Conservation (phyloP, 208 protist genomes). For the Naegleria lovaniensis region DNA sequence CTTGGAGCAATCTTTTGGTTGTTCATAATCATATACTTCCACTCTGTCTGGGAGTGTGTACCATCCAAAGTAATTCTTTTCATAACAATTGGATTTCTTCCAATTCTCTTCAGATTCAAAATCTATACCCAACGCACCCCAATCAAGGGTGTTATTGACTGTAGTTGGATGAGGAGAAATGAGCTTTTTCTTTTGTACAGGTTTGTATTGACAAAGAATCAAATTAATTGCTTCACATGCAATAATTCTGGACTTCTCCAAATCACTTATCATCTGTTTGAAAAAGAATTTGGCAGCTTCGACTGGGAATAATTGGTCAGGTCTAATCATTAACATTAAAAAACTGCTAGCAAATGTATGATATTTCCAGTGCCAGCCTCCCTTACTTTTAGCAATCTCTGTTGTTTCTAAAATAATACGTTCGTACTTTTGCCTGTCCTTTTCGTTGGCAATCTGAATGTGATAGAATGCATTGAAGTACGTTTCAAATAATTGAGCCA, state of each 20-base stretch:
- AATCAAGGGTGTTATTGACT: not conserved
- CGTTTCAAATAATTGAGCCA: not conserved
- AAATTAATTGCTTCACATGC: not conserved
- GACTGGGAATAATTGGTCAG: not conserved
- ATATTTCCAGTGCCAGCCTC: conserved; percentile 18
- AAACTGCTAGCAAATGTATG: not conserved
- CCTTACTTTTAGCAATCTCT: not conserved
- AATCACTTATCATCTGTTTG: not conserved
- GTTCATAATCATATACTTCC: not conserved
- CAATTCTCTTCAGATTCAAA: not conserved
- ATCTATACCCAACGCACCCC: not conserved
- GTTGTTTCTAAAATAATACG: not conserved
- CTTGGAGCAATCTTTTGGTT: not conserved
- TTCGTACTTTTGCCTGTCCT: not conserved
- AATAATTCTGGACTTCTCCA: conserved; percentile 6
- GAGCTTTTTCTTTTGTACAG: not conserved
- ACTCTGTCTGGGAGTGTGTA: not conserved
- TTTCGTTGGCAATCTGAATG: not conserved
- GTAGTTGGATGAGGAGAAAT: not conserved
- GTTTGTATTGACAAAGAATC: conserved; percentile 21
- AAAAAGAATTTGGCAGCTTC: not conserved
- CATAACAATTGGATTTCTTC: not conserved
- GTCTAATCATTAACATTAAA: conserved; percentile 23
- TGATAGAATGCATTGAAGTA: conserved; percentile 24
- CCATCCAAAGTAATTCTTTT: conserved; percentile 25